These are phyloP conservation scores for Rhizophagus sp. DNA, from an alignment of 192 early-diverging fungal species.

Conservation along the genomic window DNA sequence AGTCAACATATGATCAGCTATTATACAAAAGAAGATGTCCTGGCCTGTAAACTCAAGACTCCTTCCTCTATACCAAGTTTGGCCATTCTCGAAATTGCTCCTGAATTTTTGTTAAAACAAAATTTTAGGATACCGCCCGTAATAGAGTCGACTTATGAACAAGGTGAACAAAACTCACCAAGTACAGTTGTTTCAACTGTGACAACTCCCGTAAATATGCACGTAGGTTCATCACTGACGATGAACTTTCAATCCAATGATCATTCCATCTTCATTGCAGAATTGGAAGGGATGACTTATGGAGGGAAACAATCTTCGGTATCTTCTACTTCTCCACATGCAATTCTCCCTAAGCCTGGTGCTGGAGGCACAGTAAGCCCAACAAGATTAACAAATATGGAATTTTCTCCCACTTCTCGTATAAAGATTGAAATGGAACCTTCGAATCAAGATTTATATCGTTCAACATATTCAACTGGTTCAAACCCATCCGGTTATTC, in stretches of 20 bases:
- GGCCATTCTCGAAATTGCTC: conserved; percentile 58
- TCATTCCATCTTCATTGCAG: background rate
- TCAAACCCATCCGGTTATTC: background rate
- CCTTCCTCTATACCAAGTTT: conserved; percentile 56
- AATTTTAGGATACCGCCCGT: conserved; percentile 60
- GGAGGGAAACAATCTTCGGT: conserved; percentile 6
- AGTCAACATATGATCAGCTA: conserved; percentile 62
- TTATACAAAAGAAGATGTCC: conserved; percentile 57
- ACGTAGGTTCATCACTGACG: background rate
- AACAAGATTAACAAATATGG: conserved; percentile 8
- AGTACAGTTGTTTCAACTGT: background rate
- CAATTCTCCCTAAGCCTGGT: background rate
- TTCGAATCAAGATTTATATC: conserved; percentile 3
- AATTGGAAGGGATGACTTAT: background rate
- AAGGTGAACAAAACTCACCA: conserved; percentile 8
- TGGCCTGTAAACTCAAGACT: conserved; percentile 50
- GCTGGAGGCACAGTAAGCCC: conserved; percentile 14
- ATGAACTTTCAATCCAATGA: background rate
- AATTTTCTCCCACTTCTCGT: background rate
- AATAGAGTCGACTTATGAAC: conserved; percentile 43
- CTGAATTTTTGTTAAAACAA: conserved; percentile 59
- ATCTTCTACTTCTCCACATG: background rate
- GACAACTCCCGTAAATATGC: background rate
- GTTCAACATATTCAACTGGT: background rate
- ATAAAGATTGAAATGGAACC: conserved; percentile 19